Evolutionary conservation across 202 grass and related monocot species (phyloP).

Genomic region (Cymbopogon flexuosus): DNA sequence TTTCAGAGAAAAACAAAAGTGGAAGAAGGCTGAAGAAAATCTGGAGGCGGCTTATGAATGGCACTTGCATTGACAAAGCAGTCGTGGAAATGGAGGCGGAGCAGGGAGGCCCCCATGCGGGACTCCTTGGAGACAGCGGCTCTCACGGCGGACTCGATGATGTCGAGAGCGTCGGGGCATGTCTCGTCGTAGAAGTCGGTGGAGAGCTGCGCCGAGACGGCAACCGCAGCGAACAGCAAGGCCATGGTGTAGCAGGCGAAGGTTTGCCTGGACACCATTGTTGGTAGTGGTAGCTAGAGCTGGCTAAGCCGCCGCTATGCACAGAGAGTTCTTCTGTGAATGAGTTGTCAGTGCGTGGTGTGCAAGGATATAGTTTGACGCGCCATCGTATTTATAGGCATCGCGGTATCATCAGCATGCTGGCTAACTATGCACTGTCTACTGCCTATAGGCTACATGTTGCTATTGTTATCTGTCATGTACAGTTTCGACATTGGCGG

Average conservation of each 20-base stretch:
- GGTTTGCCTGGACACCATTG: constrained; percentile 35
- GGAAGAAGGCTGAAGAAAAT: not conserved
- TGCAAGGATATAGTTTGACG: constrained; percentile 24
- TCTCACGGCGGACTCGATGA: constrained; percentile 50
- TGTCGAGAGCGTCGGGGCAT: constrained; percentile 46
- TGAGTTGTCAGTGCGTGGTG: not conserved
- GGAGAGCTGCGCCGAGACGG: constrained; percentile 48
- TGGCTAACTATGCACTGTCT: not conserved
- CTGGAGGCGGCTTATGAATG: not conserved
- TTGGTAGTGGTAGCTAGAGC: not conserved
- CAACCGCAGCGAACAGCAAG: constrained; percentile 18
- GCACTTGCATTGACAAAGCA: constrained; percentile 59
- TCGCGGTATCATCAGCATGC: not conserved
- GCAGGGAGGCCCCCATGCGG: constrained; percentile 60
- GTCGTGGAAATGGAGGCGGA: constrained; percentile 78
- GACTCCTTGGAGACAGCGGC: constrained; percentile 45
- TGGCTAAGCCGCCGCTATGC: not conserved
- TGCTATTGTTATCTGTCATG: not conserved
- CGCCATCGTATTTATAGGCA: constrained; percentile 32
- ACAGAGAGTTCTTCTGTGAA: not conserved
- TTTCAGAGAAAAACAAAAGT: not conserved
- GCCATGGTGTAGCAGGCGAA: constrained; percentile 6
- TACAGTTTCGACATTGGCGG: not conserved
- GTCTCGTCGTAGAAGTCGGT: constrained; percentile 47
- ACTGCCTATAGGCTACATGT: not conserved